Evolutionary conservation across 2,329 filamentous ascomycete genomes (phyloP), one percentile per base, ranked within the genome.

Genomic region (Coleophoma cylindrospora): DNA sequence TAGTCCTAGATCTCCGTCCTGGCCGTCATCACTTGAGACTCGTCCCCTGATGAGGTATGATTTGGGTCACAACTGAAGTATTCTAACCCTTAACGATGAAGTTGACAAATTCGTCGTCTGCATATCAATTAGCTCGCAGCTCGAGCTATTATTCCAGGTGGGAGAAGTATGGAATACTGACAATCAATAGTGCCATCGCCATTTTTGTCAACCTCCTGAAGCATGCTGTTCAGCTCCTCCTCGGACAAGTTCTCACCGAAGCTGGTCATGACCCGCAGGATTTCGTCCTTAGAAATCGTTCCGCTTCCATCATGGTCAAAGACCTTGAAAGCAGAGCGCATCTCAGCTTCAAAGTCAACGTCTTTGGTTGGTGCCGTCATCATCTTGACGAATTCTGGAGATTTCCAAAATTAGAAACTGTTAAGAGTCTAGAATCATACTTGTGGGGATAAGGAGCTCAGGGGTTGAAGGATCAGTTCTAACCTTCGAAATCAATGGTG

Each of bases 281-380:
- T 71, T 67, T 84, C 81, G 46, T 79, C 77, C 48, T 78, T 75
- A 27, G 77, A 80, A 67, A 85, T 85, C 64, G 81, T 83, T 57
- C 81, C 81, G 64, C 80, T 83, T 67, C 79, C 79, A 63, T 85
- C 81, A 62, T 78, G 77, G 66, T 85, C 81, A 65, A 85, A 84
- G 62, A 84, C 80, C 66, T 78, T 76, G 74, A 84, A 85, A 47
- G 81, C 81, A 64, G 80, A 79, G 59, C 77, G 74, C 64, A 84
- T 82, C 68, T 85, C 81, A 65, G 81, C 74, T 65, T 84, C 81
- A 47, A 77, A 77, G 66, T 84, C 79, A 51, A 76, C 77, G 60
- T 80, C 76, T 68, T 77, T 79, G 69, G 80, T 80, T 61, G 79
- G 79, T 62, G 75, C 75, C 48, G 80, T 79, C 81, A 84, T 84